Evolutionary conservation across 1,284 basidiomycete species (phyloP).

Genomic region (Rhodofomes roseus): DNA sequence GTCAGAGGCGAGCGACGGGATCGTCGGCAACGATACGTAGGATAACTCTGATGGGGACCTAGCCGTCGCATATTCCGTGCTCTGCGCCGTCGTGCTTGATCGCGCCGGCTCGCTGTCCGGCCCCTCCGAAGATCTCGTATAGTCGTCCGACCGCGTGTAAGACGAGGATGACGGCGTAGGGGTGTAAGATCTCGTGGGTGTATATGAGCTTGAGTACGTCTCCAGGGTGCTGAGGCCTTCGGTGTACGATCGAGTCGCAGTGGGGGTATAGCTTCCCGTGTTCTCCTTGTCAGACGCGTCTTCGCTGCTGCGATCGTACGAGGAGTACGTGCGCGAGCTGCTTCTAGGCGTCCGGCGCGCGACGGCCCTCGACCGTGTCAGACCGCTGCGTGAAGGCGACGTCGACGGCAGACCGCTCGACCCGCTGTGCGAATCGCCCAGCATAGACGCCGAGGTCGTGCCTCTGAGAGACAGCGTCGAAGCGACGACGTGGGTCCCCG

Average conservation of each 20-base stretch:
- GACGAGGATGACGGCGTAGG: constrained; percentile 32
- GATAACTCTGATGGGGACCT: constrained; percentile 41
- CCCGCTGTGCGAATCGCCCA: constrained; percentile 54
- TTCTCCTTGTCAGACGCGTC: constrained; percentile 59
- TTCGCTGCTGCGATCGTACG: constrained; percentile 32
- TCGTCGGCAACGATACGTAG: constrained; percentile 41
- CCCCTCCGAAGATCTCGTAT: constrained; percentile 2
- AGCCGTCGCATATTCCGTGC: constrained; percentile 26
- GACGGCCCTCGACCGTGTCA: constrained; percentile 58
- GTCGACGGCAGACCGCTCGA: constrained; percentile 27
- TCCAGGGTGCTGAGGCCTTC: constrained; percentile 32
- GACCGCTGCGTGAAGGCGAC: constrained; percentile 29
- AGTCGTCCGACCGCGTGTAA: constrained; percentile 20
- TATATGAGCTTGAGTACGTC: constrained; percentile 19
- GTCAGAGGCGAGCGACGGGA: constrained; percentile 46
- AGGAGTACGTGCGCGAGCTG: constrained; percentile 33
- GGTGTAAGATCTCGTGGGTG: constrained; percentile 22
- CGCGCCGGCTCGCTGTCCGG: constrained; percentile 10
- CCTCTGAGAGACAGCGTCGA: constrained; percentile 55
- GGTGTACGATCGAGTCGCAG: constrained; percentile 18
- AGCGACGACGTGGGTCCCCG: constrained; percentile 43
- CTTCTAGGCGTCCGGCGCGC: constrained; percentile 44
- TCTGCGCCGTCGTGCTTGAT: constrained; percentile 11
- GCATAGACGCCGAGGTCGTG: constrained; percentile 50
- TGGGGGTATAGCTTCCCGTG: constrained; percentile 22